These are phyloP conservation scores for Aspergillus bridgeri DNA, from an alignment of 495 filamentous ascomycete species.

Conservation along the genomic window DNA sequence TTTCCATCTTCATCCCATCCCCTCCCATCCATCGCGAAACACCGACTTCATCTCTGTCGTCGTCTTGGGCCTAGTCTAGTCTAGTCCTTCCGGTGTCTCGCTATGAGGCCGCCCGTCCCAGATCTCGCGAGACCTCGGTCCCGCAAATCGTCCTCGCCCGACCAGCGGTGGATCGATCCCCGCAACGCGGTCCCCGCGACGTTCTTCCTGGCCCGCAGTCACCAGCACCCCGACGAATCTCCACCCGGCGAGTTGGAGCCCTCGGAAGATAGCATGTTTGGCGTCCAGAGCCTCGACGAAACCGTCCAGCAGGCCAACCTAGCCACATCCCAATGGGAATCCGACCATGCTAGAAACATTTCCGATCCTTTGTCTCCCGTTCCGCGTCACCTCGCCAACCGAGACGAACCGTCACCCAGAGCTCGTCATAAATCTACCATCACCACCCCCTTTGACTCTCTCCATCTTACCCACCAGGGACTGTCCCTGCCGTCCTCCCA, in stretches of 20 bases:
- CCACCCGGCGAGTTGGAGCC: conserved; percentile 21
- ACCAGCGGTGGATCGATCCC: conserved; percentile 39
- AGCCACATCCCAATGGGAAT: conserved; percentile 12
- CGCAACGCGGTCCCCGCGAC: conserved; percentile 40
- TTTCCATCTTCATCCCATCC: conserved; percentile 3
- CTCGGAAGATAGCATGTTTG: conserved; percentile 49
- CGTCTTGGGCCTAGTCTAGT: too few species aligned
- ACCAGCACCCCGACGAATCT: conserved; percentile 26
- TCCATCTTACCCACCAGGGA: conserved; percentile 19
- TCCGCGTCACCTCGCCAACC: not conserved
- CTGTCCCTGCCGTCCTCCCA: conserved; percentile 23
- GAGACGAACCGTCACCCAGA: not conserved
- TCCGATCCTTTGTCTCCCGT: not conserved
- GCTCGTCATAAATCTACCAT: conserved; percentile 34
- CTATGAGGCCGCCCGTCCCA: conserved; percentile 41
- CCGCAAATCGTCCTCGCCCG: conserved; percentile 36
- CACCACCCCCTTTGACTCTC: conserved; percentile 28
- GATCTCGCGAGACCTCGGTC: conserved; percentile 27
- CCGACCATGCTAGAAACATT: not conserved
- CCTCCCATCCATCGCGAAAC: conserved; percentile 8
- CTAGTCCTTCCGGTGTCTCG: too few species aligned
- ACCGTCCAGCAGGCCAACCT: conserved; percentile 36
- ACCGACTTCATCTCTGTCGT: too few species aligned
- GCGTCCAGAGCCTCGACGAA: conserved; percentile 62
- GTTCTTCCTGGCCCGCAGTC: conserved; percentile 45